A percentile compares a stretch with the other conserved stretches of the same genome.
Conservation (phyloP, 108 stramenopile genomes). For the Skeletonema grethae region DNA sequence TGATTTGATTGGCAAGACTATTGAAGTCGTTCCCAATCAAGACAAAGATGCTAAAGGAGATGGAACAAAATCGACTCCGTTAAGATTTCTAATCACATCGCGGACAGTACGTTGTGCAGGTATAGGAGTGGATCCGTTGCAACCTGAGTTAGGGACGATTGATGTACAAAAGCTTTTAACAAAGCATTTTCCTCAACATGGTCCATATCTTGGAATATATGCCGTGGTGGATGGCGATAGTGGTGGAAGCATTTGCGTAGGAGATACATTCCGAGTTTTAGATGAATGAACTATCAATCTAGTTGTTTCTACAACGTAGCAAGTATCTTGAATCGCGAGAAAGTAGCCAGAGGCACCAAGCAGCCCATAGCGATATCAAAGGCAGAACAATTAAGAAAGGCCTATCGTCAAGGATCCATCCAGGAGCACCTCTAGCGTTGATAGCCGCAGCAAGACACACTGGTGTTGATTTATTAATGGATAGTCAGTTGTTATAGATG, state of each 20-base stretch:
- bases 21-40: constrained; percentile 25
- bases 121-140: constrained; percentile 57
- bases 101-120: constrained; percentile 66
- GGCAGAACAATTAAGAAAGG: neutral
- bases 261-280: constrained; percentile 38
- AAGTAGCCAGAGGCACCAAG: neutral
- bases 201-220: constrained; percentile 70
- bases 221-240: constrained; percentile 43
- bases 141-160: constrained; percentile 8
- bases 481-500: neutral
- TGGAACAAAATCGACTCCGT: neutral
- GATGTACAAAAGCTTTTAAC: constrained; percentile 53
- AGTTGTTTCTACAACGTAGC: neutral
- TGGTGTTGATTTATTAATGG: neutral
- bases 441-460: neutral
- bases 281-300: neutral
- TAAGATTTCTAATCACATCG: constrained; percentile 41
- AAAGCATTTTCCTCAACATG: constrained; percentile 65
- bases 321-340: neutral
- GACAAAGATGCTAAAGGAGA: neutral
- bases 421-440: neutral
- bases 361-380: neutral
- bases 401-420: neutral
- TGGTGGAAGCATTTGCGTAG: constrained; percentile 33
- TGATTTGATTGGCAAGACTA: constrained; percentile 54